Evolutionary conservation across 2,329 filamentous ascomycete species (phyloP), one percentile per base, ranked within the genome.

Genomic region (Blastomyces gilchristii): DNA sequence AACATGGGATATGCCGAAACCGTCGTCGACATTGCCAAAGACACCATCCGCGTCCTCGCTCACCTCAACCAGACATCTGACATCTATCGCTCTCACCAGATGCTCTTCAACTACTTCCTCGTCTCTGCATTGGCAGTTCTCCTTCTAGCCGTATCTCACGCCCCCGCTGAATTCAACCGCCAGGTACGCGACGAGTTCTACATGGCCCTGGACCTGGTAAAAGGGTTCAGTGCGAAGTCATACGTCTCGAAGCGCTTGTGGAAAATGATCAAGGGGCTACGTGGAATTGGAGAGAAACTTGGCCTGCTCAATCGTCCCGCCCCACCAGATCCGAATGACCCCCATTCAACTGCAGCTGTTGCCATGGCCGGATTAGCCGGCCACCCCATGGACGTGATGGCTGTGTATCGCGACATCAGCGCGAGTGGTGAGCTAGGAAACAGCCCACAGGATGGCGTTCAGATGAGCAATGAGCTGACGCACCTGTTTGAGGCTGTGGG

Each of bases 1-100:
- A 88, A 96, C 71, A 82, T 87, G 60, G 76, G 79, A 4, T 86
- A 90, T 66, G 91, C 91, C 2, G 85, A 90, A 69, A 88, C 83
- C 0, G 84, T 85, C 3, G 82, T 87, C 28, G 83, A 85, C 63
- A 80, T 87, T 16, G 84, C 85, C 25, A 87, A 87, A 70, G 85
- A 88, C 68, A 86, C 84, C 0, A 82, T 87, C 60, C 80, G 81
- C 5, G 81, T 86, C 8, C 75, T 88, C 39, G 84, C 83, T 1
- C 80, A 81, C 60, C 78, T 87, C 63, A 86, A 86, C 66, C 82
- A 84, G 66, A 85, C 81, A 5, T 82, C 82, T 0, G 83, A 86
- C 68, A 83, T 88, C 34, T 88, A 87, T 72, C 80, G 79, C 50
- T 82, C 80, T 9, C 84, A 87, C 68, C 85, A 87, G 69, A 80